These are phyloP conservation scores for Acer campestre DNA, from an alignment of 345 rosid genomes.

Conservation along the genomic window DNA sequence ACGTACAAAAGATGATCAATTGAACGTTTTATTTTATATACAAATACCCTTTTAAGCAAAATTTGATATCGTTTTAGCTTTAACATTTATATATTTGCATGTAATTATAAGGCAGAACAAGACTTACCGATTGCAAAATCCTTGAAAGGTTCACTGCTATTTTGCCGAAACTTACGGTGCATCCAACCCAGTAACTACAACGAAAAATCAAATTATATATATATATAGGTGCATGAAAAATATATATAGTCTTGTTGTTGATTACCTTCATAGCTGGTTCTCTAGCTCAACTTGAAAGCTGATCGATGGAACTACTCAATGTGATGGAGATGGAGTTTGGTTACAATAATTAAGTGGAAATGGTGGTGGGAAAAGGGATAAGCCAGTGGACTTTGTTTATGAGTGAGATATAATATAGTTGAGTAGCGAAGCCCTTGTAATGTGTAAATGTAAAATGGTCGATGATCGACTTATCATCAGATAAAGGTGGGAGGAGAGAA, in stretches of 20 bases:
- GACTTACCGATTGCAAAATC: constrained; percentile 63
- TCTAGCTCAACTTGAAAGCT: constrained; percentile 19
- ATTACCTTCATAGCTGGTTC: constrained; percentile 57
- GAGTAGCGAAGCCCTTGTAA: constrained; percentile 1
- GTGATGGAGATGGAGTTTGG: background rate
- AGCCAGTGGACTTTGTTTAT: constrained; percentile 12
- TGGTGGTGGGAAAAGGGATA: constrained; percentile 13
- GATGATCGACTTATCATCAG: constrained; percentile 5
- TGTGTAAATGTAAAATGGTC: background rate
- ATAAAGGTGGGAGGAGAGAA: constrained; percentile 43
- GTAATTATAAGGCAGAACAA: background rate
- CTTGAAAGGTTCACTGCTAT: constrained; percentile 53
- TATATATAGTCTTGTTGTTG: background rate
- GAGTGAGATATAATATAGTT: constrained; percentile 24
- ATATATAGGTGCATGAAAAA: background rate
- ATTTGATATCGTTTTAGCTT: background rate
- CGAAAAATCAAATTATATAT: background rate
- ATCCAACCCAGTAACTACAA: constrained; percentile 83
- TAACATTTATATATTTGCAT: too few relatives aligned
- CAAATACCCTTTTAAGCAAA: background rate
- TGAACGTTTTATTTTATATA: too few relatives aligned
- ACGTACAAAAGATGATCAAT: too few relatives aligned
- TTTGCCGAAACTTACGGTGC: constrained; percentile 80
- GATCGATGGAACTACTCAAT: constrained; percentile 20
- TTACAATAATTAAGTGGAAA: background rate